Conservation (phyloP, 805 yeast genomes). For the Scheffersomyces ergatensis region DNA sequence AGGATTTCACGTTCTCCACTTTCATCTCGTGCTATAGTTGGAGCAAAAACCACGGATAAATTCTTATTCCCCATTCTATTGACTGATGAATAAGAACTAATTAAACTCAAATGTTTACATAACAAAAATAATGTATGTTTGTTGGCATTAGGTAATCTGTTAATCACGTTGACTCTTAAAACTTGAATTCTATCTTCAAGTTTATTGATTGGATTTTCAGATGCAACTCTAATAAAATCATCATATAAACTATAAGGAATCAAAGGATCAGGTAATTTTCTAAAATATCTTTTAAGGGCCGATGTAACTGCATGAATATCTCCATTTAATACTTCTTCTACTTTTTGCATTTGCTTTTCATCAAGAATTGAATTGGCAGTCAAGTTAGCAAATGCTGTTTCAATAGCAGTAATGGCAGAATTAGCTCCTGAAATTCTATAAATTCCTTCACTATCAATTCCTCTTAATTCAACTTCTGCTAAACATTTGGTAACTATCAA, state of each 20-base stretch:
- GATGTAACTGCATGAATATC: conserved; percentile 88
- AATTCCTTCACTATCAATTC: conserved; percentile 78
- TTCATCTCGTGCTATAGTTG: conserved; percentile 79
- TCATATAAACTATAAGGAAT: conserved; percentile 71
- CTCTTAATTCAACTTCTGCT: conserved; percentile 72
- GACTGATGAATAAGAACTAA: conserved; percentile 48
- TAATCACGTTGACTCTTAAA: conserved; percentile 43
- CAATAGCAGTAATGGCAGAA: conserved; percentile 56
- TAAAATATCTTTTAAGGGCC: conserved; percentile 81
- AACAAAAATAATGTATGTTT: conserved; percentile 52
- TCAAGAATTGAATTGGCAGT: conserved; percentile 20
- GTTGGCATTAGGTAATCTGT: conserved; percentile 67
- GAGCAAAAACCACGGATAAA: conserved; percentile 90
- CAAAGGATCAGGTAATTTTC: conserved; percentile 82
- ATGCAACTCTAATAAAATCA: conserved; percentile 56
- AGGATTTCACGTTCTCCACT: conserved; percentile 77
- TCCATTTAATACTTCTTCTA: conserved; percentile 37
- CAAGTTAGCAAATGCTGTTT: conserved; percentile 35
- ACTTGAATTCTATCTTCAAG: conserved; percentile 34
- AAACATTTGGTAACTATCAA: conserved; percentile 69
- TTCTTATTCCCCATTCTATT: conserved; percentile 86
- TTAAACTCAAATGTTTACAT: conserved; percentile 61
- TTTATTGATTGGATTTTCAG: conserved; percentile 17
- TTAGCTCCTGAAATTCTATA: conserved; percentile 87
- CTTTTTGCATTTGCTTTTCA: conserved; percentile 28